A percentile compares a stretch with the other conserved stretches of the same genome.
phyloP scores from a whole-genome alignment of 495 filamentous ascomycete species.

The Trichoderma parareesei region DNA sequence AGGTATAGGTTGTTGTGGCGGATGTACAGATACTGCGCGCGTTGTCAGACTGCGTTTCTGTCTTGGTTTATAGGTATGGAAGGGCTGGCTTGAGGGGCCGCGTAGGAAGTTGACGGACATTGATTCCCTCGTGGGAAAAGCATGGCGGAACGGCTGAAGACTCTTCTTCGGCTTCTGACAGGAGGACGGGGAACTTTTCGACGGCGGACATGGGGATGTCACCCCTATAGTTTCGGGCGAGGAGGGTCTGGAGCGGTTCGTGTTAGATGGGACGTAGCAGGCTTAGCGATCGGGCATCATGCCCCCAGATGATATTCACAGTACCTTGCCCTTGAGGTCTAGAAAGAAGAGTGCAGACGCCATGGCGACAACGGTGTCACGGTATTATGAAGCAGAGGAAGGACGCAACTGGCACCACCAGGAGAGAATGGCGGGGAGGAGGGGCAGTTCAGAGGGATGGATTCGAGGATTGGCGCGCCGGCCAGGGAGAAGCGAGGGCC shows the following conservation, averaged over 20 bases:
- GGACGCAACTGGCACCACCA: not conserved
- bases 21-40: slow-evolving; percentile 89
- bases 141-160: slow-evolving; percentile 95
- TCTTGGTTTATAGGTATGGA: too few relatives aligned
- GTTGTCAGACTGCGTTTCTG: not conserved
- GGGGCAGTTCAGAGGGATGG: not conserved
- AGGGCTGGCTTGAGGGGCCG: too few relatives aligned
- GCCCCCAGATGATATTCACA: slow-evolving; percentile 16
- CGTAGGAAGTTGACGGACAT: slow-evolving; percentile 48
- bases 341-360: slow-evolving; percentile 98
- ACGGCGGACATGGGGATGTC: slow-evolving; percentile 99
- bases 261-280: slow-evolving; percentile 11
- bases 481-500: not conserved
- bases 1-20: slow-evolving; percentile 99
- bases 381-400: slow-evolving; percentile 1
- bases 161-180: slow-evolving; percentile 99
- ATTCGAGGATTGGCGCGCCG: slow-evolving; percentile 5
- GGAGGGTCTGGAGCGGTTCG: slow-evolving; percentile 63
- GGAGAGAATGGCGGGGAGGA: slow-evolving; percentile 10
- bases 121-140: slow-evolving; percentile 98
- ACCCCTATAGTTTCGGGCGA: slow-evolving; percentile 97
- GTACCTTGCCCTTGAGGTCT: slow-evolving; percentile 98
- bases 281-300: not conserved
- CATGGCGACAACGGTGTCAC: slow-evolving; percentile 47
- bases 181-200: slow-evolving; percentile 94